These are phyloP conservation scores for Piloderma croceum DNA, from an alignment of 768 basidiomycete species.

Conservation along the genomic window DNA sequence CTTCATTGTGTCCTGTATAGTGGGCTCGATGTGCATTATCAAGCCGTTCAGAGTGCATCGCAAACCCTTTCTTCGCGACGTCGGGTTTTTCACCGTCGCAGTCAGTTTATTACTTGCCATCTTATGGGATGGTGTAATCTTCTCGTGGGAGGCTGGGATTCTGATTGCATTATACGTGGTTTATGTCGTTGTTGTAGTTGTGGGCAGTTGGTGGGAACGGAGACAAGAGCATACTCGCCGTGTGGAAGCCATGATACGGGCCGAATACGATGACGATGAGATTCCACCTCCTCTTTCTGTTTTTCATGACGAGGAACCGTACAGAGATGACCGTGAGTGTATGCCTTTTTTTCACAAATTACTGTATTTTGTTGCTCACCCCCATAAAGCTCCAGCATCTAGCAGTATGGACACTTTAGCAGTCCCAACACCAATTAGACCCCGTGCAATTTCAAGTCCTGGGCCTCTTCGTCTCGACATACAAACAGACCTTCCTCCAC, in stretches of 20 bases:
- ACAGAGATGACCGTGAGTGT: conserved; percentile 63
- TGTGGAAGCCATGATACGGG: conserved; percentile 48
- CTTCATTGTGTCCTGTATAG: conserved; percentile 95
- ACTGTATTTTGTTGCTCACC: conserved; percentile 7
- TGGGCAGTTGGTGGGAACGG: conserved; percentile 72
- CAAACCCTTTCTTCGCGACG: conserved; percentile 84
- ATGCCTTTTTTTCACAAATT: conserved; percentile 9
- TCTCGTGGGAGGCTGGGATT: conserved; percentile 61
- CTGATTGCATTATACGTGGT: conserved; percentile 69
- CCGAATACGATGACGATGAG: conserved; percentile 53
- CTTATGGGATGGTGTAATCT: conserved; percentile 70
- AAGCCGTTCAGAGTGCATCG: conserved; percentile 85
- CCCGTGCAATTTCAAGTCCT: conserved; percentile 35
- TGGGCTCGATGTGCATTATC: conserved; percentile 96
- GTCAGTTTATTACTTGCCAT: conserved; percentile 71
- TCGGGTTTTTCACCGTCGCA: conserved; percentile 88
- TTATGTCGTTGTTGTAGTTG: conserved; percentile 74
- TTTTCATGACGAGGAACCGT: conserved; percentile 48
- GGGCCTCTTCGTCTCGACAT: conserved; percentile 31
- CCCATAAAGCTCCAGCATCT: neutral
- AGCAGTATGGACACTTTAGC: conserved; percentile 5
- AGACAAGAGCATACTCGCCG: conserved; percentile 43
- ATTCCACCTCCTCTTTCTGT: conserved; percentile 27
- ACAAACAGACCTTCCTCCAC: conserved; percentile 36
- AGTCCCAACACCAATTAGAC: conserved; percentile 30